A percentile compares a stretch with the other conserved stretches of the same genome.
Evolutionary conservation across 2,329 filamentous ascomycete genomes (phyloP).

Genomic region (Fusarium sp.): DNA sequence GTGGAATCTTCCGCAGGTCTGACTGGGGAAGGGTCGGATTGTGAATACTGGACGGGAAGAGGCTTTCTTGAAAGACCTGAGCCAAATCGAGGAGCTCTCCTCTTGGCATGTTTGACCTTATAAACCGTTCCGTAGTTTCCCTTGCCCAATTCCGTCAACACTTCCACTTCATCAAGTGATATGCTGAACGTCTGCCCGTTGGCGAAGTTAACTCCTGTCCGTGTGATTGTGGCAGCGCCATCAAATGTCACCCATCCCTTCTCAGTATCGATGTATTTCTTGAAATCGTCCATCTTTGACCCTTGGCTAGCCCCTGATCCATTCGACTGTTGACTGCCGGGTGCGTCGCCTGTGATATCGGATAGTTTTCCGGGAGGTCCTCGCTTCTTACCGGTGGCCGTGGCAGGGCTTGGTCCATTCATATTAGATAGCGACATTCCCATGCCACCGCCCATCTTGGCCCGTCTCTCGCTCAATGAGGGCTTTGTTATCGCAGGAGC

Average conservation of each 20-base stretch:
- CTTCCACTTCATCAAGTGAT: constrained; percentile 95
- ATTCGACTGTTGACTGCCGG: constrained; percentile 49
- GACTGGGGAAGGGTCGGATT: constrained; percentile 54
- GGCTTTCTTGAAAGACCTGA: constrained; percentile 67
- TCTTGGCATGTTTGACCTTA: constrained; percentile 89
- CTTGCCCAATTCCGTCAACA: constrained; percentile 92
- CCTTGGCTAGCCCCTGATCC: constrained; percentile 53
- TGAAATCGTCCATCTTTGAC: constrained; percentile 71
- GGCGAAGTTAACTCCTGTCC: constrained; percentile 91
- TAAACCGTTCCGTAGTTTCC: constrained; percentile 99
- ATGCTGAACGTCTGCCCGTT: constrained; percentile 92
- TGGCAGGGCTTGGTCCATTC: constrained; percentile 45
- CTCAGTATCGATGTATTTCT: constrained; percentile 90
- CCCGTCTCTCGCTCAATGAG: constrained; percentile 76
- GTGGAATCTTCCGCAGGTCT: constrained; percentile 49
- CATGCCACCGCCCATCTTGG: constrained; percentile 54
- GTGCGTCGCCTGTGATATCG: constrained; percentile 53
- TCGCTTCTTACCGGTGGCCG: constrained; percentile 46
- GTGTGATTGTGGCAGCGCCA: constrained; percentile 90
- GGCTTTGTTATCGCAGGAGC: constrained; percentile 66
- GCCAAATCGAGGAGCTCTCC: constrained; percentile 68
- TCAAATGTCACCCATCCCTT: constrained; percentile 93
- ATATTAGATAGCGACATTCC: constrained; percentile 71
- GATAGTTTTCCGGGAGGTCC: constrained; percentile 60
- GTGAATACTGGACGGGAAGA: constrained; percentile 54